phyloP scores from a whole-genome alignment of 1,139 yeast species.

The Kodamaea derodonti region DNA sequence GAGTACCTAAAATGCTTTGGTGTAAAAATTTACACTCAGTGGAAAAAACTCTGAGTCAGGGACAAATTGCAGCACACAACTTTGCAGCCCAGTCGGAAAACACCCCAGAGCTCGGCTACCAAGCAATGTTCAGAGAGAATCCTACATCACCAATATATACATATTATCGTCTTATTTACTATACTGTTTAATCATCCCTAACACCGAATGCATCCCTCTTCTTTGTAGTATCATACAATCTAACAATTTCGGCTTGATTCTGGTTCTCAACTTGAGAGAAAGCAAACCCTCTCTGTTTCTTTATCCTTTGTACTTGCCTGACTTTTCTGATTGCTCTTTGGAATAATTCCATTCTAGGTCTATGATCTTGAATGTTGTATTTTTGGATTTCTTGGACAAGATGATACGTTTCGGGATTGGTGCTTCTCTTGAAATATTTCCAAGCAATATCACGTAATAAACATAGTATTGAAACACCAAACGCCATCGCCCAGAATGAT shows the following conservation, averaged over 20 bases:
- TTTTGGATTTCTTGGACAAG: slow-evolving; percentile 96
- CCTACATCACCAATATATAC: no score
- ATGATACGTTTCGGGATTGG: slow-evolving; percentile 88
- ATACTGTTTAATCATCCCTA: not conserved
- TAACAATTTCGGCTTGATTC: slow-evolving; percentile 85
- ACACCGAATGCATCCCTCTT: slow-evolving; percentile 35
- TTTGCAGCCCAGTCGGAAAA: no score
- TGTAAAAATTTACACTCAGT: no score
- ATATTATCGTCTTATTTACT: no score
- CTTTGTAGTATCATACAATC: slow-evolving; percentile 92
- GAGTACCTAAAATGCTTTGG: no score
- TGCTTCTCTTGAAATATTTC: slow-evolving; percentile 92
- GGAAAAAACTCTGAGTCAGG: no score
- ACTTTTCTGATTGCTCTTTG: slow-evolving; percentile 96
- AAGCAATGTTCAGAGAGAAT: no score
- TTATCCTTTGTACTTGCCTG: slow-evolving; percentile 96
- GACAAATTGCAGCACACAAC: no score
- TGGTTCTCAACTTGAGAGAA: slow-evolving; percentile 93
- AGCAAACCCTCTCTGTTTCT: slow-evolving; percentile 98
- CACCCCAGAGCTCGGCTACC: no score
- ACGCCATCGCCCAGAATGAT: slow-evolving; percentile 79
- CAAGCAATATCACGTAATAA: slow-evolving; percentile 84
- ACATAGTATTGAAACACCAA: slow-evolving; percentile 75
- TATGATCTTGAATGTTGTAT: slow-evolving; percentile 86
- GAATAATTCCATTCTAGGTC: slow-evolving; percentile 95